Conservation (phyloP, 352 stramenopile species). For the Globisporangium polare region DNA sequence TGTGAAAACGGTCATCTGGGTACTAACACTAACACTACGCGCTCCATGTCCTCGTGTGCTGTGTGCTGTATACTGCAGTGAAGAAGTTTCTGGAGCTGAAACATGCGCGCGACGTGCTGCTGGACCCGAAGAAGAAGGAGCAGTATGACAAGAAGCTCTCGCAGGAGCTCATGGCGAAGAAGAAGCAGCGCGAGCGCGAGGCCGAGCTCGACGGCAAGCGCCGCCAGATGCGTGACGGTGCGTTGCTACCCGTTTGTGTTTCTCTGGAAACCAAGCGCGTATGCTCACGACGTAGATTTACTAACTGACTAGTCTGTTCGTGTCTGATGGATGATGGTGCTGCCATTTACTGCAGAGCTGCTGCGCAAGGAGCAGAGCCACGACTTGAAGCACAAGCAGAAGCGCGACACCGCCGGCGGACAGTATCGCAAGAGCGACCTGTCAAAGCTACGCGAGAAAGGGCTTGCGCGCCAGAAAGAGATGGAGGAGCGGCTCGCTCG, state of each 20-base stretch:
- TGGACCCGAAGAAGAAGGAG: slow-evolving; percentile 78
- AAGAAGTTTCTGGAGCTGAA: slow-evolving; percentile 83
- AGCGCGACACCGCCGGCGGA: slow-evolving; percentile 7
- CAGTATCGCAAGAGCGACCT: slow-evolving; percentile 43
- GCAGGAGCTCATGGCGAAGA: slow-evolving; percentile 53
- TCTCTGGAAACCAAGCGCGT: too few relatives aligned
- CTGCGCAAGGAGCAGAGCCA: slow-evolving; percentile 53
- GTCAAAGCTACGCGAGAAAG: slow-evolving; percentile 50
- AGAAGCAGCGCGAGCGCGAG: slow-evolving; percentile 64
- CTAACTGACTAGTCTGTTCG: not conserved
- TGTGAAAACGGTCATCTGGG: not conserved
- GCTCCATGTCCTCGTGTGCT: not conserved
- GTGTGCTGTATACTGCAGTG: slow-evolving; percentile 27
- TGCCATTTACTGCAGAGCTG: slow-evolving; percentile 35
- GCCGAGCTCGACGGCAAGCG: slow-evolving; percentile 52
- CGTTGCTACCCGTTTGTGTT: too few relatives aligned
- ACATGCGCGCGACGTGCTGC: slow-evolving; percentile 63
- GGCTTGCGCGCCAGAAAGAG: slow-evolving; percentile 45
- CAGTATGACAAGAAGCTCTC: slow-evolving; percentile 80
- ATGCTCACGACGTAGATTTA: too few relatives aligned
- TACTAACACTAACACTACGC: not conserved
- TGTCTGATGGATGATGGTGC: not conserved
- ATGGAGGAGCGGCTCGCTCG: slow-evolving; percentile 43
- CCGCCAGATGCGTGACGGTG: slow-evolving; percentile 62
- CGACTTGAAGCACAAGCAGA: slow-evolving; percentile 34